Percentiles rank a stretch among this genome's conserved stretches.
These are phyloP conservation scores for Amanita brunnescens DNA, from an alignment of 768 basidiomycete species.

Conservation along the genomic window DNA sequence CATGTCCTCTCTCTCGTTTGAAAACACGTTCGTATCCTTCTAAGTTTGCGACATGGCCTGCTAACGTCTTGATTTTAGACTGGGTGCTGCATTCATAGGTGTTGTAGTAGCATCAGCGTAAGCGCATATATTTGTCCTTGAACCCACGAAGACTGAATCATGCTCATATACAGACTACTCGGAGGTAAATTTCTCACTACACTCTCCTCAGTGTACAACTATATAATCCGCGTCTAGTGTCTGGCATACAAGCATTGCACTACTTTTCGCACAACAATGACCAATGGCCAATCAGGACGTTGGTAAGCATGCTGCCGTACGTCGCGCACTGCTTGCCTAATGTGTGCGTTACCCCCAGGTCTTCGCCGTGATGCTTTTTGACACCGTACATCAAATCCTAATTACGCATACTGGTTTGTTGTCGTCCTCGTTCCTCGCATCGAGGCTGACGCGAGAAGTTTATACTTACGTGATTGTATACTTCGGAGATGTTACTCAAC, in stretches of 20 bases:
- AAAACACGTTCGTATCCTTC: conserved; percentile 23
- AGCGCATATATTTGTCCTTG: conserved; percentile 14
- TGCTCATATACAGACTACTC: conserved; percentile 28
- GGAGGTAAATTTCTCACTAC: conserved; percentile 29
- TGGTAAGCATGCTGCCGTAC: conserved; percentile 25
- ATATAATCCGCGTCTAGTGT: conserved; percentile 27
- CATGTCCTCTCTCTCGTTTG: conserved; percentile 16
- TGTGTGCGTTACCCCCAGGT: conserved; percentile 28
- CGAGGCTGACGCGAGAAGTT: conserved; percentile 19
- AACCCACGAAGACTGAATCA: not conserved
- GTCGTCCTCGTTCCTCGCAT: not conserved
- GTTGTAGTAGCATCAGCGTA: conserved; percentile 39
- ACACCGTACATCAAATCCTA: conserved; percentile 44
- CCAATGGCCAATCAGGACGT: conserved; percentile 34
- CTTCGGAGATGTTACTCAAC: conserved; percentile 21
- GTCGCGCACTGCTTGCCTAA: not conserved
- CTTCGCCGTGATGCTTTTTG: conserved; percentile 35
- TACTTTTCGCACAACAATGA: conserved; percentile 46
- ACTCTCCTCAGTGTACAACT: not conserved
- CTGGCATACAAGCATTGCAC: conserved; percentile 45
- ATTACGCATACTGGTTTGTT: conserved; percentile 41
- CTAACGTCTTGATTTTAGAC: conserved; percentile 18
- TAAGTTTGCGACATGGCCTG: not conserved
- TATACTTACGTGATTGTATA: conserved; percentile 41
- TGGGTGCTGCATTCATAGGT: conserved; percentile 44